Evolutionary conservation across 768 basidiomycete species (phyloP).

Genomic region (Boletus bicolor): DNA sequence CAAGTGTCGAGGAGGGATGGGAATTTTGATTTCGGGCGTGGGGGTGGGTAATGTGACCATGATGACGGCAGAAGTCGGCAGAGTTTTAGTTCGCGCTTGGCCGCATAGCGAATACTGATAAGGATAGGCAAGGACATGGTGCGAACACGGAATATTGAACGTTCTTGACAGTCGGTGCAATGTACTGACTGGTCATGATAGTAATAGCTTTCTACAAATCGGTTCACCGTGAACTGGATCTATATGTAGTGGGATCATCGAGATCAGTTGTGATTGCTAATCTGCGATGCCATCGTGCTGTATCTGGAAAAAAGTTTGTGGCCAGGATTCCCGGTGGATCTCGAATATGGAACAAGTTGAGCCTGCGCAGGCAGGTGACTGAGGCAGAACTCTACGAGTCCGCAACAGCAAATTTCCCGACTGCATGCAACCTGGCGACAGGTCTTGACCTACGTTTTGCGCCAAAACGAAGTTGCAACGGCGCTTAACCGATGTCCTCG

Average conservation of each 20-base stretch:
- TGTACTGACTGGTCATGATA: background rate
- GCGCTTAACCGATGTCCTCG: constrained; percentile 16
- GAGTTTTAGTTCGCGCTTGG: background rate
- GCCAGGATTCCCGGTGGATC: background rate
- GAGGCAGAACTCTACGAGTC: constrained; percentile 1
- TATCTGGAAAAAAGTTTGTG: background rate
- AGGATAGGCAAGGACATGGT: background rate
- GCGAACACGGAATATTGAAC: background rate
- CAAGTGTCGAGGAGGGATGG: constrained; percentile 1
- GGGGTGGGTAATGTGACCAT: background rate
- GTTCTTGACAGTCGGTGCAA: background rate
- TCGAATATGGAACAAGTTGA: background rate
- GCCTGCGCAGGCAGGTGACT: background rate
- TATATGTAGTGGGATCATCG: background rate
- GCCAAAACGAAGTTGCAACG: constrained; percentile 1
- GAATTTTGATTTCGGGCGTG: constrained; percentile 3
- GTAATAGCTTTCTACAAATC: background rate
- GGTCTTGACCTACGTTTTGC: no score
- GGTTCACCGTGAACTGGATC: background rate
- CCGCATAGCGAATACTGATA: background rate
- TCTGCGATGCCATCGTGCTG: background rate
- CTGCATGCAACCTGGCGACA: background rate
- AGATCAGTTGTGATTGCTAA: background rate
- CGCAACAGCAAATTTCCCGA: background rate
- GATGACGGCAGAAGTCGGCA: background rate